These are phyloP conservation scores for Beauveria scarabaeidicola DNA, from an alignment of 2,329 filamentous ascomycete genomes.

Conservation along the genomic window DNA sequence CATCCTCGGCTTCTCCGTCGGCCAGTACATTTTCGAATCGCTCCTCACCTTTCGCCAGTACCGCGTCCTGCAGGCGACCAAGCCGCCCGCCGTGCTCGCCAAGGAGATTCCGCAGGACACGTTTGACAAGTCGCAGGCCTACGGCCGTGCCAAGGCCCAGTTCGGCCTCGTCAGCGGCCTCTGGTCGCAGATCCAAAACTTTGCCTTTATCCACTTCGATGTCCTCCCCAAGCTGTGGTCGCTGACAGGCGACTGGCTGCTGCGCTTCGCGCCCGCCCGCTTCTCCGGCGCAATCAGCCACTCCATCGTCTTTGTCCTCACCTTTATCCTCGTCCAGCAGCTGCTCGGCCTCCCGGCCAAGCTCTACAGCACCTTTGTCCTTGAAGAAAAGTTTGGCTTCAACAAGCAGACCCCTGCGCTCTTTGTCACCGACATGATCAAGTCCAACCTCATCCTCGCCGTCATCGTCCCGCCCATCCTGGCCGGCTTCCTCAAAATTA, in stretches of 20 bases:
- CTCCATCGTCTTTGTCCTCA: constrained; percentile 84
- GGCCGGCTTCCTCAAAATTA: constrained; percentile 84
- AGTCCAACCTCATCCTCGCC: constrained; percentile 75
- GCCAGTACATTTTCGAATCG: constrained; percentile 83
- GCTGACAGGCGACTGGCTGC: constrained; percentile 65
- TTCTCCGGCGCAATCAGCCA: constrained; percentile 92
- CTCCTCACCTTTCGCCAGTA: constrained; percentile 89
- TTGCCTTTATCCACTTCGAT: constrained; percentile 84
- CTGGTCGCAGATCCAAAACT: constrained; percentile 79
- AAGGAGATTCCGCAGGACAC: constrained; percentile 83
- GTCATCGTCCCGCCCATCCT: constrained; percentile 80
- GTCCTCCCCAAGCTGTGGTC: constrained; percentile 86
- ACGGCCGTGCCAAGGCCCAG: constrained; percentile 90
- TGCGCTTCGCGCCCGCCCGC: constrained; percentile 63
- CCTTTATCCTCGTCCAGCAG: constrained; percentile 76
- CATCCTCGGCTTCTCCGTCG: constrained; percentile 87
- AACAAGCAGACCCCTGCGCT: constrained; percentile 93
- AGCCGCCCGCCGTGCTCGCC: constrained; percentile 76
- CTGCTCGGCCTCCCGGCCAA: constrained; percentile 69
- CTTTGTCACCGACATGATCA: constrained; percentile 85
- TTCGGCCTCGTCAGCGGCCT: constrained; percentile 75
- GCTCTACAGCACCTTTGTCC: constrained; percentile 89
- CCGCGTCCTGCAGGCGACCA: constrained; percentile 68
- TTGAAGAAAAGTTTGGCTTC: constrained; percentile 96
- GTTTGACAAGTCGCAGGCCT: constrained; percentile 92